Evolutionary conservation across 257 asterid species (phyloP).

Genomic region (Lavandula angustifolia): DNA sequence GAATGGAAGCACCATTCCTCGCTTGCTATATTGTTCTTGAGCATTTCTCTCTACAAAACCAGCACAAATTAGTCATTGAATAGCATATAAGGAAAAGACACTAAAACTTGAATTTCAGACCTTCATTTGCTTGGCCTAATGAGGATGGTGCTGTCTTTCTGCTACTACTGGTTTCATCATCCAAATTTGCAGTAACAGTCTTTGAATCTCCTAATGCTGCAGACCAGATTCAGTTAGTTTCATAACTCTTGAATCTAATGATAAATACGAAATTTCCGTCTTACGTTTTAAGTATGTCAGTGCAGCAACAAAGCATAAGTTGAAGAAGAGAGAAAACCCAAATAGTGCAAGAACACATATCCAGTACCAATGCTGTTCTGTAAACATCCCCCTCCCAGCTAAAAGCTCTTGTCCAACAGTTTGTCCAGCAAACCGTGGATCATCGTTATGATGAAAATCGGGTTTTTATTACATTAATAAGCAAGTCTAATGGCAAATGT

Average conservation of each 20-base stretch:
- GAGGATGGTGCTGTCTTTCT: conserved; percentile 29
- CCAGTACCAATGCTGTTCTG: conserved; percentile 68
- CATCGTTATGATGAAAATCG: conserved; percentile 43
- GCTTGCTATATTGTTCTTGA: conserved; percentile 41
- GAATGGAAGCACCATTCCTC: conserved; percentile 74
- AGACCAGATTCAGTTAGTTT: too few species aligned
- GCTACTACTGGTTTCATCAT: conserved; percentile 38
- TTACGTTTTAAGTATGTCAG: conserved; percentile 62
- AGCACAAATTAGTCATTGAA: conserved; percentile 11
- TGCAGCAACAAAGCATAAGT: conserved; percentile 63
- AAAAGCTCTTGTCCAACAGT: conserved; percentile 60
- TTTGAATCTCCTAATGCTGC: conserved; percentile 66
- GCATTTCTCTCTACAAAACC: conserved; percentile 18
- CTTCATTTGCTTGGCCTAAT: conserved; percentile 28
- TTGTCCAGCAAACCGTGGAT: conserved; percentile 46
- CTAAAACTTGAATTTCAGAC: neutral
- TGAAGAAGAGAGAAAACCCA: conserved; percentile 61
- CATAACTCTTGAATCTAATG: too few species aligned
- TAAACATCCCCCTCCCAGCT: conserved; percentile 62
- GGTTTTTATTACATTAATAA: neutral
- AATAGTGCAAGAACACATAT: conserved; percentile 56
- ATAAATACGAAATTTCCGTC: too few species aligned
- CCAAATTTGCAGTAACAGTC: conserved; percentile 38
- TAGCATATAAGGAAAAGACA: neutral
- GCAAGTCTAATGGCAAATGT: neutral